phyloP scores from a whole-genome alignment of 1,139 yeast species.

The Barnettozyma hawaiiensis region DNA sequence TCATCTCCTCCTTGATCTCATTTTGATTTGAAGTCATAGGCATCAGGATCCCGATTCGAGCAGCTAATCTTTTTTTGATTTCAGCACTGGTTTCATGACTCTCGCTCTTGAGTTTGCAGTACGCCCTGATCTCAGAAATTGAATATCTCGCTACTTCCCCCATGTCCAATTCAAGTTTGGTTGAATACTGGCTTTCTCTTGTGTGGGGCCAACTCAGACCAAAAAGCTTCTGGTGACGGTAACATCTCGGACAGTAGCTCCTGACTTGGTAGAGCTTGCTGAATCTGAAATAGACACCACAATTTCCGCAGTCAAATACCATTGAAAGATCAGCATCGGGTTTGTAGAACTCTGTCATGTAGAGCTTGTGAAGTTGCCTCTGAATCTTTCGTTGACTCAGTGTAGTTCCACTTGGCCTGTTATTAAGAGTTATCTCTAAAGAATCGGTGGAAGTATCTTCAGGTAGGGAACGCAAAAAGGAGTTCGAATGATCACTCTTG shows the following conservation, averaged over 20 bases:
- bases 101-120: background rate
- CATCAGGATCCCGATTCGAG: background rate
- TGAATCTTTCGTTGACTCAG: conserved; percentile 13
- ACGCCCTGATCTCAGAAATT: conserved; percentile 6
- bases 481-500: background rate
- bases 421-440: background rate
- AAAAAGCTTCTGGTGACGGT: conserved; percentile 22
- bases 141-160: conserved; percentile 7
- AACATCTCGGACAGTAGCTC: conserved; percentile 25
- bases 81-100: background rate
- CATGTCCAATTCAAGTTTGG: conserved; percentile 4
- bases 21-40: background rate
- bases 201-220: conserved; percentile 26
- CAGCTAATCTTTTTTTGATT: background rate
- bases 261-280: conserved; percentile 4
- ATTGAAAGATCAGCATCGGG: conserved; percentile 6
- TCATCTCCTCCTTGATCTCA: background rate
- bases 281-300: conserved; percentile 25
- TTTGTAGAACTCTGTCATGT: conserved; percentile 14
- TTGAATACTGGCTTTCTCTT: background rate
- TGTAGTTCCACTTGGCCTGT: background rate
- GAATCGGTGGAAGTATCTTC: conserved; percentile 22
- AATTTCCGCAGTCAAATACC: conserved; percentile 25
- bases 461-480: conserved; percentile 14
- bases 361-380: conserved; percentile 23